Base-by-base conservation (phyloP, 495 filamentous ascomycete species). In the Umbilicaria muhlenbergii region DNA sequence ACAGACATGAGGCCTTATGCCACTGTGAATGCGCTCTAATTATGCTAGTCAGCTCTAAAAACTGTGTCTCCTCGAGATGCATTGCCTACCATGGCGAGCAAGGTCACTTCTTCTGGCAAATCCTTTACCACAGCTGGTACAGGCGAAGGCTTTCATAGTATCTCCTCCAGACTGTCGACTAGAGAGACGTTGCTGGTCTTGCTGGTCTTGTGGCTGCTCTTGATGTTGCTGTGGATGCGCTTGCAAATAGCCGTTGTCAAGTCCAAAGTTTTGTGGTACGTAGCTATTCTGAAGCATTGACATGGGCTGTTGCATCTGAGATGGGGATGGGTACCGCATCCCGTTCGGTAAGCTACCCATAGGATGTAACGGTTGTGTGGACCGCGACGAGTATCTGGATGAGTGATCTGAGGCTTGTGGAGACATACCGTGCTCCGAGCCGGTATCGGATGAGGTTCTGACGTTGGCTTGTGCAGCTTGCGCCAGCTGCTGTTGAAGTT, bases 101-200 rank as follows among this genome's bases (percentile, higher is more conserved):
- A 98, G 75, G 62, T 98, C 91, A 62, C 92, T 96, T 43, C 91
- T 72, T 47, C 91, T 73, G 41, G 91, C 91, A 57, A 98, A 98
- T 14, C 81, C 84, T 58, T 98, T 98, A 24, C 71, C 75, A 59
- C 91, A 98, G 11, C 78, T 85, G 24, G 75, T 80, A 60, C 91
- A 98, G n/a, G 86, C 78, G 53, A 91, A 98, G 1, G 83, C 80
- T 60, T 94, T 94, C 4, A 75, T 69, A 41, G 73, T 71, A 15
- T 70, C 69, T 32, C 73, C 71, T 4, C 53, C 58, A 17, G 61
- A 60, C 54, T 48, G 36, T 51, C 53, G 36, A 50, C 54, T 33
- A 57, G 45, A 52, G 65, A 70, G 45, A 54, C 61, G 34, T 49
- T 55, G 28, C 34, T 48, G 41, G 48, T 51, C 50, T 54, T 36